A percentile compares a stretch with the other conserved stretches of the same genome.
Evolutionary conservation across 208 protist genomes (phyloP).

Genomic region (Acanthamoeba sp.): DNA sequence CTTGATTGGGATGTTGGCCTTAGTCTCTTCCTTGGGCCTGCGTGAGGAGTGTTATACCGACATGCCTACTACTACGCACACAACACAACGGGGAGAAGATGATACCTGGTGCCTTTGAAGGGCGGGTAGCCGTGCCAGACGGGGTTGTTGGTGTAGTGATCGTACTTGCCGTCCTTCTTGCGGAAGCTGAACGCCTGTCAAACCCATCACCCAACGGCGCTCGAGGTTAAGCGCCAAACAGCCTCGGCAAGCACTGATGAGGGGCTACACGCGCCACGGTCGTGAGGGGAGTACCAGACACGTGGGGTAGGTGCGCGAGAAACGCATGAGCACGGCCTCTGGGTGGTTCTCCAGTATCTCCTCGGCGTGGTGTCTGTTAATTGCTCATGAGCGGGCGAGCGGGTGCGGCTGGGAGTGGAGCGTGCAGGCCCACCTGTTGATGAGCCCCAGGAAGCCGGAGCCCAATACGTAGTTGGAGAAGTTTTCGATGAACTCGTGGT

Average conservation of each 20-base stretch:
- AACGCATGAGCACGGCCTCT: conserved; percentile 11
- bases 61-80: too few relatives aligned
- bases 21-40: conserved; percentile 28
- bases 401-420: too few relatives aligned
- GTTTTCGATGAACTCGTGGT: conserved; percentile 58
- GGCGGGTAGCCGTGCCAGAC: conserved; percentile 37
- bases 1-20: conserved; percentile 56
- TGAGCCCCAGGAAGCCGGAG: conserved; percentile 17
- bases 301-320: conserved; percentile 39
- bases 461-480: conserved; percentile 51
- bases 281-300: conserved; percentile 27
- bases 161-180: conserved; percentile 63
- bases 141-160: conserved; percentile 68
- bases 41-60: not conserved
- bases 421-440: not conserved
- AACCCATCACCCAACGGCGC: not conserved
- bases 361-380: conserved; percentile 19
- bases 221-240: too few relatives aligned
- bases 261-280: too few relatives aligned
- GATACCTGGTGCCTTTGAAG: conserved; percentile 15
- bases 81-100: too few relatives aligned
- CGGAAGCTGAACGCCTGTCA: conserved; percentile 58
- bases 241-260: not conserved
- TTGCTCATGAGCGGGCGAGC: too few relatives aligned
- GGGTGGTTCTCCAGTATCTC: conserved; percentile 47